A percentile compares a stretch with the other conserved stretches of the same genome.
These are phyloP conservation scores for Wilcoxina mikolae DNA, from an alignment of 495 filamentous ascomycete genomes.

Conservation along the genomic window DNA sequence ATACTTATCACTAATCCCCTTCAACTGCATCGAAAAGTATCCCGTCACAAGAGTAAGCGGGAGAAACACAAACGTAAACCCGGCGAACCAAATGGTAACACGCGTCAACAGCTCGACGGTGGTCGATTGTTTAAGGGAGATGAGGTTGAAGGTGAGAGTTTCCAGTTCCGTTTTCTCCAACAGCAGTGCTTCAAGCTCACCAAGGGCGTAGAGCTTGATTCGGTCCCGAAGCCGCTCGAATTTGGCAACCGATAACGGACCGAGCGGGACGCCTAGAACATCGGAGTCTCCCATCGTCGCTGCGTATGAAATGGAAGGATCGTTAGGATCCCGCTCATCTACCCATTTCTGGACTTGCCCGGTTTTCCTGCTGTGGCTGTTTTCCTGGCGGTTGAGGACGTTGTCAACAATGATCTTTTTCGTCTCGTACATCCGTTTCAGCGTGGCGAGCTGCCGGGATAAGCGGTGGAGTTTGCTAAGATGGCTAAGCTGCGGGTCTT, in stretches of 20 bases:
- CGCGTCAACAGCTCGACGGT: constrained; percentile 64
- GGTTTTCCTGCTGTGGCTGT: constrained; percentile 10
- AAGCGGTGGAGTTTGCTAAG: constrained; percentile 60
- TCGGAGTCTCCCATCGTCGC: constrained; percentile 17
- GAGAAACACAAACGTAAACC: constrained; percentile 70
- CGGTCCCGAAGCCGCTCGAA: constrained; percentile 66
- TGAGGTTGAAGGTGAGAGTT: constrained; percentile 64
- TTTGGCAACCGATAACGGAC: constrained; percentile 49
- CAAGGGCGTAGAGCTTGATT: constrained; percentile 63
- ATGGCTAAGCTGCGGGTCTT: constrained; percentile 43
- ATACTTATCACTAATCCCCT: constrained; percentile 43
- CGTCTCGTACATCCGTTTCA: constrained; percentile 64
- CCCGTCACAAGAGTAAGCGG: constrained; percentile 70
- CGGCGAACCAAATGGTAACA: constrained; percentile 68
- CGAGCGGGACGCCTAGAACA: constrained; percentile 44
- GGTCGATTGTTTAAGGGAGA: constrained; percentile 67
- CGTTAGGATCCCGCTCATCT: neutral
- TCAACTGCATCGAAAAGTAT: constrained; percentile 66
- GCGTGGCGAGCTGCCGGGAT: constrained; percentile 47
- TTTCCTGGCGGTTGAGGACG: constrained; percentile 42
- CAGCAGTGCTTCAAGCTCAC: constrained; percentile 64
- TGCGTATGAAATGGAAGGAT: neutral
- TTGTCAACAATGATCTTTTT: constrained; percentile 66
- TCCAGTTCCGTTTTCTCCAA: constrained; percentile 66
- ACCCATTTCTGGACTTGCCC: neutral